A percentile compares a stretch with the other conserved stretches of the same genome.
phyloP scores from a whole-genome alignment of 2,329 filamentous ascomycete genomes.

The Sarocladiaceae sp. region DNA sequence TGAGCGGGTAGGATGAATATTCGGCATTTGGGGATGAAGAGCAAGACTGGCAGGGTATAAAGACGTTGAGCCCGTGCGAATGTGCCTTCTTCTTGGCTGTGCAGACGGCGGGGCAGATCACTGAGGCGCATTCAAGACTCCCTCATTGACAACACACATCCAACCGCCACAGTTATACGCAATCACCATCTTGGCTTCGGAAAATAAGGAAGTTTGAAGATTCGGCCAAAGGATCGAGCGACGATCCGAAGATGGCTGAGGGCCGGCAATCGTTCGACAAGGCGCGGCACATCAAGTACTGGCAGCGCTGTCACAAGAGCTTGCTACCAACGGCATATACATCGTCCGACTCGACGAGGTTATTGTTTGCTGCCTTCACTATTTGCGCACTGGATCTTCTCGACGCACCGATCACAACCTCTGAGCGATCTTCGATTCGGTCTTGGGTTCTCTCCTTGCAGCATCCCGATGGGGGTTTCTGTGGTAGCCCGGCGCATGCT shows the following conservation, averaged over 20 bases:
- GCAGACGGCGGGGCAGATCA: neutral
- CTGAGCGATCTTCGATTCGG: constrained; percentile 43
- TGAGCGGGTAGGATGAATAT: too few species aligned
- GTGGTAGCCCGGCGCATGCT: constrained; percentile 70
- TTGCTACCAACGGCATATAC: constrained; percentile 81
- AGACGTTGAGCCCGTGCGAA: too few species aligned
- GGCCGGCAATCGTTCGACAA: constrained; percentile 41
- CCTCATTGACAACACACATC: too few species aligned
- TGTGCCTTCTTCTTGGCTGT: neutral
- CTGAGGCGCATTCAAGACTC: too few species aligned
- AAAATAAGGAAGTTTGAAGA: too few species aligned
- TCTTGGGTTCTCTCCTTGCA: constrained; percentile 85
- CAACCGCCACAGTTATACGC: too few species aligned
- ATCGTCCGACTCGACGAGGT: constrained; percentile 82
- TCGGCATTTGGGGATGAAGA: too few species aligned
- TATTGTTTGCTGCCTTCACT: constrained; percentile 87
- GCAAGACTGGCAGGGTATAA: too few species aligned
- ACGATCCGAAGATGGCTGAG: neutral
- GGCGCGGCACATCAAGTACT: constrained; percentile 80
- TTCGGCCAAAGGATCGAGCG: neutral
- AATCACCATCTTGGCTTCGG: too few species aligned
- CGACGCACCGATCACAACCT: constrained; percentile 49
- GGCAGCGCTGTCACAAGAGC: constrained; percentile 80
- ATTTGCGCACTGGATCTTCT: constrained; percentile 82
- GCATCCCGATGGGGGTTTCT: constrained; percentile 82